Evolutionary conservation across 495 filamentous ascomycete genomes (phyloP), one percentile per base, ranked within the genome.

Genomic region (Cairneyella variabilis): DNA sequence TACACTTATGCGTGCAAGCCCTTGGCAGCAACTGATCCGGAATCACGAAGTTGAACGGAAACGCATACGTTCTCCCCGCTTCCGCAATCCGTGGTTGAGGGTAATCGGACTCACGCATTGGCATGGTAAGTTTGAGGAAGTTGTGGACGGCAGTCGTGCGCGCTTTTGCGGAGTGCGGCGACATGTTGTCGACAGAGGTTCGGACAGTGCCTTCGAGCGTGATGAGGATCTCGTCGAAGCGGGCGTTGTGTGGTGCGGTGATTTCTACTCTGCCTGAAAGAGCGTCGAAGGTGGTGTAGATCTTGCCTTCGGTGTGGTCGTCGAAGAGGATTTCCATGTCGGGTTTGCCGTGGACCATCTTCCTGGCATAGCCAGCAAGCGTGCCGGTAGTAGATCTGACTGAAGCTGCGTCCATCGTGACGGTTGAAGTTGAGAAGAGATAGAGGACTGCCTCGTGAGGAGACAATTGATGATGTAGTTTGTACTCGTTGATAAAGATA

Each of bases 1-100:
- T 64, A 23, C 71, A 73, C 6, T 46, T n/a, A 64, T 89, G 86
- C 32, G 67, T 70, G 68, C 87, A 91, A 4, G 77, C 64, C 52
- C 78, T 74, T 3, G 79, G 79, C 7, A 84, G 71, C 3, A 64
- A 54, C 10, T 82, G 81, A 25, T 80, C 76, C 0, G 95, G 93
- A 11, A 97, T 80, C 32, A 89, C 85, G 62, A 98, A 98, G 54
- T 82, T 83, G 70, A 97, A 98, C 1, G 90, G 88, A 48, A 95
- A 83, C 12, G 67, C 82, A 65, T 91, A 89, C 22, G 71, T 78
- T 44, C 71, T 72, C 3, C 83, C 88, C 2, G 80, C 74, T 65
- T 88, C 80, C 11, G 90, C 67, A 18, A 90, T 71, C 7, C 86
- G 72, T 16, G 87, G 82, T 11, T 78, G 73, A 0, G 91, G 91